Evolutionary conservation across 2,329 filamentous ascomycete genomes (phyloP).

Genomic region (Aspergillus sp.): DNA sequence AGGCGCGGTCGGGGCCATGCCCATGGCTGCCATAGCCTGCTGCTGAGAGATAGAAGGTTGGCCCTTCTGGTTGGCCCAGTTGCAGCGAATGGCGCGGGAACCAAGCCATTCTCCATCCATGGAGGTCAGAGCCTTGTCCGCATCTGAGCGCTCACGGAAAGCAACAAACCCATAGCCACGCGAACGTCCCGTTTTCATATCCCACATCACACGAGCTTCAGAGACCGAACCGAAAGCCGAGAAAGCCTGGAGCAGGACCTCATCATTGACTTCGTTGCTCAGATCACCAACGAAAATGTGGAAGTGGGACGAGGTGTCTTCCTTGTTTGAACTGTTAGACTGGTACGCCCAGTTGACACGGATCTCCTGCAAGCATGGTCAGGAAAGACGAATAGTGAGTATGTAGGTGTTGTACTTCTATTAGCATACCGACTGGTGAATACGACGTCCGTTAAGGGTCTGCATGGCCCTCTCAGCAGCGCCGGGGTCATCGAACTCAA

Average conservation of each 20-base stretch:
- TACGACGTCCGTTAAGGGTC: slow-evolving; percentile 87
- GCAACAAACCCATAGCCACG: slow-evolving; percentile 97
- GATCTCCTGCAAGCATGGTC: slow-evolving; percentile 63
- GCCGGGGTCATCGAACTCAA: slow-evolving; percentile 96
- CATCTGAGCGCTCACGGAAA: slow-evolving; percentile 87
- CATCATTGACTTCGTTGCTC: slow-evolving; percentile 98
- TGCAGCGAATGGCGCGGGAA: slow-evolving; percentile 95
- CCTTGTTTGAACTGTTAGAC: slow-evolving; percentile 87
- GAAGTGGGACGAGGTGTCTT: slow-evolving; percentile 97
- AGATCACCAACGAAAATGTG: slow-evolving; percentile 98
- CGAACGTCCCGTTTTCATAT: slow-evolving; percentile 98
- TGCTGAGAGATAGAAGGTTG: slow-evolving; percentile 98
- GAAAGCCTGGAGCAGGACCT: slow-evolving; percentile 87
- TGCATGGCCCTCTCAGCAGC: slow-evolving; percentile 96
- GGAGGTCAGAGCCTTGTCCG: slow-evolving; percentile 89
- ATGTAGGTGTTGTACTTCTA: background rate
- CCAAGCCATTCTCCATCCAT: slow-evolving; percentile 99
- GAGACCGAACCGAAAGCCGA: slow-evolving; percentile 93
- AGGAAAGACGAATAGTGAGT: slow-evolving; percentile 2
- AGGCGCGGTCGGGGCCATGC: slow-evolving; percentile 93
- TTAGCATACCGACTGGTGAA: slow-evolving; percentile 79
- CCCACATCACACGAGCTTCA: slow-evolving; percentile 99
- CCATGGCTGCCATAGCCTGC: slow-evolving; percentile 94
- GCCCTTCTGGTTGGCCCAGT: slow-evolving; percentile 99
- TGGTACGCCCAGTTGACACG: slow-evolving; percentile 99